Evolutionary conservation across 2,329 filamentous ascomycete genomes (phyloP), one percentile per base, ranked within the genome.

Genomic region (Ophiosphaerella herpotricha): DNA sequence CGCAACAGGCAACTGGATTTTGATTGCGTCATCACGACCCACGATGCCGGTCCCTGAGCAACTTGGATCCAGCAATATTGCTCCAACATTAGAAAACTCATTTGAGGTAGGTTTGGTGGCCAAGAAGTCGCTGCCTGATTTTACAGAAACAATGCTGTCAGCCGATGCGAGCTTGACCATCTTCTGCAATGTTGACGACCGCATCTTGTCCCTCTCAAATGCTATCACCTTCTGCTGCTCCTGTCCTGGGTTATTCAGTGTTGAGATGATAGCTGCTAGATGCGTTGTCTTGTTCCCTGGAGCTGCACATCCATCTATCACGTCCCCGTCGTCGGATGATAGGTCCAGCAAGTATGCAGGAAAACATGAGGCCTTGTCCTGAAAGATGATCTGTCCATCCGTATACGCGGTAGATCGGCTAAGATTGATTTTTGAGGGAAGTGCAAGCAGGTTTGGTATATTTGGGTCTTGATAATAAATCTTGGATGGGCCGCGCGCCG

Each of bases 201-300:
- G 83, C 21, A 77, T 74, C 23, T 78, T 75, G 67, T 95, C 88
- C 63, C 89, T 89, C 69, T 96, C 91, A 63, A 91, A 94, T 0
- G 91, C 91, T 58, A 86, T 85, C 21, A 99, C 86, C 18, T 71
- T 79, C 41, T 77, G 74, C 11, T 53, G 74, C 11, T 54, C 39
- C 12, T 48, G 41, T 8, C 49, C 50, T 7, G 47, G n/a, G 52
- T 48, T 45, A 61, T 60, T 68, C 75, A 75, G 41, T 73, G 75
- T 44, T 71, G 77, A 41, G 2, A 94, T 66, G 4, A 97, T 84
- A 2, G 91, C 88, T 0, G 92, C 91, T 39, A 96, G 76, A 71
- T 97, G 94, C 7, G 93, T 97, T 1, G 94, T 97, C 75, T 99
- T 99, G 73, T 99, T 99, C 5, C 94, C 94, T 1, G 94, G 94